Conservation (phyloP, 2,329 filamentous ascomycete species). For the Colletotrichum navitas region DNA sequence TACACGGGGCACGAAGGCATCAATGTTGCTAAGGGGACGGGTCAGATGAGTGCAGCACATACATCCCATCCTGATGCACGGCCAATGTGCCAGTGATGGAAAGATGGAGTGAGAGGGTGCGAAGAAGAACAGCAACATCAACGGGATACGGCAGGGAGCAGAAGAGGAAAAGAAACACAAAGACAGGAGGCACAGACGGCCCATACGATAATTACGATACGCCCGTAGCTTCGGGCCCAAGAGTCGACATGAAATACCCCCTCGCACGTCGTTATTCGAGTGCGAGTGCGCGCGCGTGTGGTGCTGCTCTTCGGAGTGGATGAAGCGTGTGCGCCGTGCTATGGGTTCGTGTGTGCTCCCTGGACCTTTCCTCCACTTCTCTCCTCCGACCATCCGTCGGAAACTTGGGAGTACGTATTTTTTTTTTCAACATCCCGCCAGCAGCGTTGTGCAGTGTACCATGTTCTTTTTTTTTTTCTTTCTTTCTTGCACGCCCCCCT, state of each 20-base stretch:
- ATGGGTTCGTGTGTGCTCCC: not conserved
- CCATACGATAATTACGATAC: conserved; percentile 11
- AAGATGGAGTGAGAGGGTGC: not conserved
- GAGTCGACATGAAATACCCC: conserved; percentile 14
- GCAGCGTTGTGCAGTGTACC: not conserved
- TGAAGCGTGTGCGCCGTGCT: conserved; percentile 7
- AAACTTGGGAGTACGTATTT: conserved; percentile 4
- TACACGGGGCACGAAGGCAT: not conserved
- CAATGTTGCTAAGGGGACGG: not conserved
- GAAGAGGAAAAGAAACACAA: conserved; percentile 6
- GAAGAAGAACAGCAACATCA: not conserved
- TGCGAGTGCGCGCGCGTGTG: conserved; percentile 3
- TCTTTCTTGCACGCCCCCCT: conserved; percentile 5
- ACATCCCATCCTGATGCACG: not conserved
- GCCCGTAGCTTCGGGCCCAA: conserved; percentile 28
- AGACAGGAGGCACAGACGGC: conserved; percentile 7
- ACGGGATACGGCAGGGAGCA: conserved; percentile 3
- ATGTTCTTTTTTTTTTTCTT: not conserved
- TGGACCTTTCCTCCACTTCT: not conserved
- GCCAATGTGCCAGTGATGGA: not conserved
- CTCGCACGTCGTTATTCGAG: conserved; percentile 9
- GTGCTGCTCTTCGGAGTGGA: conserved; percentile 1
- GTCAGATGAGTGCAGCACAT: not conserved
- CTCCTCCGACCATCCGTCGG: not conserved
- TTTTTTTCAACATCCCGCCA: not conserved